A percentile compares a stretch with the other conserved stretches of the same genome.
phyloP scores from a whole-genome alignment of 192 early-diverging fungal genomes.

The Radiomyces spectabilis region DNA sequence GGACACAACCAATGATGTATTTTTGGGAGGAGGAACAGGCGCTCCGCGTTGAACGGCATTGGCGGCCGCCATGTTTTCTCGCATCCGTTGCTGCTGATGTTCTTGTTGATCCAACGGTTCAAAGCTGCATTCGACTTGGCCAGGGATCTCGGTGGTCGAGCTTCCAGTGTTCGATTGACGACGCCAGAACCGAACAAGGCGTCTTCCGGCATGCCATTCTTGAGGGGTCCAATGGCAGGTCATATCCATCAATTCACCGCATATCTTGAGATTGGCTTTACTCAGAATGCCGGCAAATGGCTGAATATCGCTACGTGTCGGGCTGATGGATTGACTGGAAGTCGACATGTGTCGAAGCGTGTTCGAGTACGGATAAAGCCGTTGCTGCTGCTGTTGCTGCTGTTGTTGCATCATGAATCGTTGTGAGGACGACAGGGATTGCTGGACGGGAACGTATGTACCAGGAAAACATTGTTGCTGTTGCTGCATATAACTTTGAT shows the following conservation, averaged over 20 bases:
- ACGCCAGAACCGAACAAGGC: constrained; percentile 71
- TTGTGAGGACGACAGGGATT: no score
- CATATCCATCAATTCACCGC: constrained; percentile 63
- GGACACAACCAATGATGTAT: constrained; percentile 51
- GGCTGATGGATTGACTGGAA: background rate
- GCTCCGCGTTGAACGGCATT: background rate
- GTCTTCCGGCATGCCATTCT: constrained; percentile 55
- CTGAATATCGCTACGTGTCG: constrained; percentile 22
- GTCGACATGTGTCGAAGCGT: no score
- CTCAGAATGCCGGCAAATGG: constrained; percentile 61
- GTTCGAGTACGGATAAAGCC: no score
- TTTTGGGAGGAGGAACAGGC: background rate
- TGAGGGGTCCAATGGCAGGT: constrained; percentile 57
- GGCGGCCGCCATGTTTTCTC: constrained; percentile 38
- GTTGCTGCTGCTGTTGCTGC: background rate
- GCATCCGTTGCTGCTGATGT: constrained; percentile 41
- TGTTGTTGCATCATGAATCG: background rate
- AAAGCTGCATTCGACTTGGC: constrained; percentile 14
- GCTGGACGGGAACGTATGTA: no score
- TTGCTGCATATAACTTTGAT: background rate
- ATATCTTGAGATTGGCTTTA: constrained; percentile 65
- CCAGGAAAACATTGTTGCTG: background rate
- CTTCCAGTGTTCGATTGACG: constrained; percentile 56
- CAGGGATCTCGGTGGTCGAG: constrained; percentile 24
- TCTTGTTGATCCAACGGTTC: constrained; percentile 32